Base-by-base conservation (phyloP, 306 rosid species). In the Rosa chinensis region DNA sequence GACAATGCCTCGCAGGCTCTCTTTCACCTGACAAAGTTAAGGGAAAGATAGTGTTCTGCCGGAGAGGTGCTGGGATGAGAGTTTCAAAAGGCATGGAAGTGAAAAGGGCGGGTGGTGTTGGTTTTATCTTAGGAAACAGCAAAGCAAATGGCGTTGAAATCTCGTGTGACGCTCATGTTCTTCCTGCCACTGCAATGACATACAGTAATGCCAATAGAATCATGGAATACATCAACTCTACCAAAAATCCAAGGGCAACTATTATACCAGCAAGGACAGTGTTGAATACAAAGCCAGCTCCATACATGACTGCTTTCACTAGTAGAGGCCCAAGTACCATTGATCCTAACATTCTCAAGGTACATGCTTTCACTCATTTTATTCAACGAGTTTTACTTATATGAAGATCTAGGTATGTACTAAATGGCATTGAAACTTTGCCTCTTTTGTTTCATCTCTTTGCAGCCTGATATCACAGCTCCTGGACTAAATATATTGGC, bases 401-500 rank as follows among this genome's bases (percentile, higher is more conserved):
- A 11, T 45, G 52, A 9, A 10, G 9, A 39, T 37, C n/a, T 61
- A 47, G 35, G 14, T n/a, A 35, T 2, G 10, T 62, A 56, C 10
- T 63, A 5, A 32, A 59, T 48, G 63, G 72, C 1, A 39, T 47
- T 47, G 14, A 68, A 75, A 75, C 59, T 23, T 47, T 70, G 28
- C 62, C 73, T 56, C 79, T 44, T 23, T 44, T 83, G 72, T 67
- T 77, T 73, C 71, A 6, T 59, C 8, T 53, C 8, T 70, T 8
- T 70, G 84, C 97, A 94, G 99, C 99, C 98, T 13, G 99, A 95
- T 71, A 90, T 95, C 59, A 90, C 97, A 79, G 99, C 98, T 5
- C 99, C 99, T 4, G 99, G 99, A 25, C 79, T 95, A 55, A 88
- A 95, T 68, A 93, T 95, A 84, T 71, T 95, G 83, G 99, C 99